phyloP scores from a whole-genome alignment of 176 grass and related monocot genomes.

The Aegilops longissima region DNA sequence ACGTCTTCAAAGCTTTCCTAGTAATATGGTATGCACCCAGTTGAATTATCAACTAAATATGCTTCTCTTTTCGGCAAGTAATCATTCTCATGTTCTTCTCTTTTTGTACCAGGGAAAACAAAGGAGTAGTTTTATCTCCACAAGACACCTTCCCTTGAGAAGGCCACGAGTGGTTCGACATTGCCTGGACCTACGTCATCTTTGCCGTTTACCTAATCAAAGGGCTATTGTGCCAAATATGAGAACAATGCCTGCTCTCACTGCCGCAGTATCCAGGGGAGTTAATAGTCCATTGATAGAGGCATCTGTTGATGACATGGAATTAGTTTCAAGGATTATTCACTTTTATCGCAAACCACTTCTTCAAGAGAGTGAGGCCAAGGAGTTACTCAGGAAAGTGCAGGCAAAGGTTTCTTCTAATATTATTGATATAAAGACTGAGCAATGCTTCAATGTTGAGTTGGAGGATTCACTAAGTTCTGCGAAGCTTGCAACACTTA shows the following conservation, averaged over 20 bases:
- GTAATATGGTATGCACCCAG: slow-evolving; percentile 41
- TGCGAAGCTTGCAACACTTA: slow-evolving; percentile 62
- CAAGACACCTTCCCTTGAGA: slow-evolving; percentile 10
- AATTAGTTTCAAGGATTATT: slow-evolving; percentile 39
- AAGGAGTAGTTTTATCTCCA: slow-evolving; percentile 18
- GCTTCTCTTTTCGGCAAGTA: not conserved
- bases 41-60: not conserved
- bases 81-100: slow-evolving; percentile 25
- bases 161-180: slow-evolving; percentile 21
- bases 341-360: slow-evolving; percentile 75
- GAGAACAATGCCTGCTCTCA: not conserved
- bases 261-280: slow-evolving; percentile 42
- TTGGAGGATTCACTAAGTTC: slow-evolving; percentile 36
- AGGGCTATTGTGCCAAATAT: slow-evolving; percentile 33
- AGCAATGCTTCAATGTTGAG: slow-evolving; percentile 89
- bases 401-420: slow-evolving; percentile 71
- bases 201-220: slow-evolving; percentile 28
- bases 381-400: slow-evolving; percentile 66
- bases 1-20: slow-evolving; percentile 37
- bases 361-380: slow-evolving; percentile 63
- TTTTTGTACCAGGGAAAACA: slow-evolving; percentile 27
- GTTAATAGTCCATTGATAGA: slow-evolving; percentile 43
- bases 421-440: slow-evolving; percentile 61
- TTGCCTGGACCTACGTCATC: slow-evolving; percentile 36
- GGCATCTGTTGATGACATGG: slow-evolving; percentile 24